phyloP scores from a whole-genome alignment of 768 basidiomycete genomes.

The Favolaschia claudopus region DNA sequence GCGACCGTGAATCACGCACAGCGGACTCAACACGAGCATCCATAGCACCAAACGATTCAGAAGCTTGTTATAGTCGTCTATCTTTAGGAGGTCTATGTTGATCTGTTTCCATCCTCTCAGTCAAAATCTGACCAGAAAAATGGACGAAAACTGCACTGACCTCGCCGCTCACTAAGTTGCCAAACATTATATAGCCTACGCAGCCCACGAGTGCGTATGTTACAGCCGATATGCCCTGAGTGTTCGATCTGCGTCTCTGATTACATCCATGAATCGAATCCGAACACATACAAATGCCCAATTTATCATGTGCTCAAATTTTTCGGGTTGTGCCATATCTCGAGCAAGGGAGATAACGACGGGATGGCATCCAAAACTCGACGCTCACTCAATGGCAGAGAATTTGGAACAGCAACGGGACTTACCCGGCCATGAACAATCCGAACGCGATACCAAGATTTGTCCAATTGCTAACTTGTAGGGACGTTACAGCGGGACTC shows the following conservation, averaged over 20 bases:
- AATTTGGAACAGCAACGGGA: slow-evolving; percentile 27
- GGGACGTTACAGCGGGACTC: slow-evolving; percentile 72
- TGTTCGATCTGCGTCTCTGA: neutral
- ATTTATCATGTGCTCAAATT: slow-evolving; percentile 85
- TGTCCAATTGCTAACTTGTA: slow-evolving; percentile 57
- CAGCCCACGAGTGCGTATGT: slow-evolving; percentile 75
- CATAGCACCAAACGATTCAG: slow-evolving; percentile 82
- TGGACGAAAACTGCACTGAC: slow-evolving; percentile 44
- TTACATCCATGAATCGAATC: neutral
- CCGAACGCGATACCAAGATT: slow-evolving; percentile 86
- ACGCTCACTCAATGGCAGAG: slow-evolving; percentile 55
- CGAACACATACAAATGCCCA: slow-evolving; percentile 76
- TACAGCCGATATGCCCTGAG: slow-evolving; percentile 65
- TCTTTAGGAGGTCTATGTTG: slow-evolving; percentile 80
- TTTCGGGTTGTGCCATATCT: slow-evolving; percentile 86
- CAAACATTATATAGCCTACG: slow-evolving; percentile 94
- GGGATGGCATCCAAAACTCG: slow-evolving; percentile 92
- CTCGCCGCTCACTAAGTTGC: slow-evolving; percentile 79
- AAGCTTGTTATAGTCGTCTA: slow-evolving; percentile 71
- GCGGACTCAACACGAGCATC: slow-evolving; percentile 83
- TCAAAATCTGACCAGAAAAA: neutral
- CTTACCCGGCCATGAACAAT: slow-evolving; percentile 90
- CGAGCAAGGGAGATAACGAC: slow-evolving; percentile 89
- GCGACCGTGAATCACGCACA: slow-evolving; percentile 55
- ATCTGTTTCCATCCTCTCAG: slow-evolving; percentile 54